Percentiles rank a stretch among this genome's conserved stretches.
Conservation (phyloP, 2,329 filamentous ascomycete genomes). For the Scedosporium aurantiacum region DNA sequence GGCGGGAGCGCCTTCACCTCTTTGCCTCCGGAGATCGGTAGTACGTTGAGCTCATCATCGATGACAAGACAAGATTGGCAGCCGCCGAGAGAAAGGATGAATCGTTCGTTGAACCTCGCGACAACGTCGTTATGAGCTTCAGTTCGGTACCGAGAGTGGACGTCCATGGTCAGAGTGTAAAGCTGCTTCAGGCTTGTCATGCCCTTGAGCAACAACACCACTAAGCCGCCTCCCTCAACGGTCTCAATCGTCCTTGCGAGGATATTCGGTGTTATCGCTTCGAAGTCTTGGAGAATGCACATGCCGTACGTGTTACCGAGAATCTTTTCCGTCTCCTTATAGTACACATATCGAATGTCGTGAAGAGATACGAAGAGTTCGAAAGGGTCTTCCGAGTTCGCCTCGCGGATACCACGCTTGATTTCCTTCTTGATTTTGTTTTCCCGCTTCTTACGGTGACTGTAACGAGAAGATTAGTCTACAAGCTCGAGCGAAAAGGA, state of each 20-base stretch:
- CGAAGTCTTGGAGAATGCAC: conserved; percentile 97
- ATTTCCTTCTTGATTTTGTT: conserved; percentile 98
- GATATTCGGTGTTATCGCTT: conserved; percentile 94
- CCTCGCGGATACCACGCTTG: conserved; percentile 84
- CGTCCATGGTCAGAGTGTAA: conserved; percentile 94
- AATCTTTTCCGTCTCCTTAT: conserved; percentile 99
- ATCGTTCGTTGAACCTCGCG: conserved; percentile 94
- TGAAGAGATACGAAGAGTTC: conserved; percentile 94
- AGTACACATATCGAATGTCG: conserved; percentile 97
- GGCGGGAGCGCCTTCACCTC: conserved; percentile 74
- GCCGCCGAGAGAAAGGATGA: conserved; percentile 88
- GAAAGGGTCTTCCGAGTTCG: conserved; percentile 88
- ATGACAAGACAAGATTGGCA: conserved; percentile 92
- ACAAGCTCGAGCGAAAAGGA: neutral
- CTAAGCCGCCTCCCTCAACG: conserved; percentile 88
- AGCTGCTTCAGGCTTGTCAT: conserved; percentile 97
- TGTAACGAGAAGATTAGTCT: conserved; percentile 15
- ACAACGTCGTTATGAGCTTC: conserved; percentile 94
- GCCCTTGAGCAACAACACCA: conserved; percentile 82
- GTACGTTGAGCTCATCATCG: conserved; percentile 93
- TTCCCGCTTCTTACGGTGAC: conserved; percentile 96
- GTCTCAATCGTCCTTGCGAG: conserved; percentile 93
- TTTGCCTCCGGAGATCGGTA: conserved; percentile 94
- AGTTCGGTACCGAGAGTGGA: conserved; percentile 90
- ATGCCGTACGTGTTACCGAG: conserved; percentile 96